A percentile compares a stretch with the other conserved stretches of the same genome.
Conservation (phyloP, 148 eudicot species). For the Fagopyrum esculentum region DNA sequence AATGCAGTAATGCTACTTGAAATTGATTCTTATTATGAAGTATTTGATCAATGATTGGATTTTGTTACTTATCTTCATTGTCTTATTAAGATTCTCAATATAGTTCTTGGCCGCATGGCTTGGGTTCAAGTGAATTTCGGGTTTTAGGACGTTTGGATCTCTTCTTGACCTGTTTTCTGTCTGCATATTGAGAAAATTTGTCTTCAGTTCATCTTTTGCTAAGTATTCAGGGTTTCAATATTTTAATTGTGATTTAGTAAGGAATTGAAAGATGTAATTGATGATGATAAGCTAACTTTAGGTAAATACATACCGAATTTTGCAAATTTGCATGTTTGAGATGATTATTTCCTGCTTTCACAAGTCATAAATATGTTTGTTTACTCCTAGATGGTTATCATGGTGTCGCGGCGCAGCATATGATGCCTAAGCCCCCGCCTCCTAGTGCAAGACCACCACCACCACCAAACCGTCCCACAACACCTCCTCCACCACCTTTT, state of each 20-base stretch:
- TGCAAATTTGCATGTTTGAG: not conserved
- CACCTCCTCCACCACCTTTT: conserved; percentile 27
- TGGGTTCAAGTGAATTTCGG: no score
- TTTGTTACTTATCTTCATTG: not conserved
- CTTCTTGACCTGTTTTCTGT: not conserved
- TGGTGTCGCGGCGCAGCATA: conserved; percentile 52
- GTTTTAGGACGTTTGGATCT: not conserved
- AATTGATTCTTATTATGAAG: not conserved
- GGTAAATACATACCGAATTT: not conserved
- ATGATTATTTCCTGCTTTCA: not conserved
- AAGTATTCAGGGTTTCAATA: not conserved
- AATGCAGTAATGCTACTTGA: not conserved
- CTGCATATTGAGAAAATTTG: not conserved
- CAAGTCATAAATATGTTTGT: not conserved
- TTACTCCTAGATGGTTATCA: conserved; percentile 45
- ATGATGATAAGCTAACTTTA: not conserved
- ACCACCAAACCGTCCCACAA: conserved; percentile 28
- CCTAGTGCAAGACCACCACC: conserved; percentile 57
- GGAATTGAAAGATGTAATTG: not conserved
- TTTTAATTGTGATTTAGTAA: not conserved
- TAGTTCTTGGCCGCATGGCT: not conserved
- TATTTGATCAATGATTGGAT: not conserved
- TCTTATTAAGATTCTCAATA: no score
- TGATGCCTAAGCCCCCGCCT: conserved; percentile 44
- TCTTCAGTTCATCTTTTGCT: not conserved